Base-by-base conservation (phyloP, 1,139 yeast genomes). In the Meyerozyma elateridarum region DNA sequence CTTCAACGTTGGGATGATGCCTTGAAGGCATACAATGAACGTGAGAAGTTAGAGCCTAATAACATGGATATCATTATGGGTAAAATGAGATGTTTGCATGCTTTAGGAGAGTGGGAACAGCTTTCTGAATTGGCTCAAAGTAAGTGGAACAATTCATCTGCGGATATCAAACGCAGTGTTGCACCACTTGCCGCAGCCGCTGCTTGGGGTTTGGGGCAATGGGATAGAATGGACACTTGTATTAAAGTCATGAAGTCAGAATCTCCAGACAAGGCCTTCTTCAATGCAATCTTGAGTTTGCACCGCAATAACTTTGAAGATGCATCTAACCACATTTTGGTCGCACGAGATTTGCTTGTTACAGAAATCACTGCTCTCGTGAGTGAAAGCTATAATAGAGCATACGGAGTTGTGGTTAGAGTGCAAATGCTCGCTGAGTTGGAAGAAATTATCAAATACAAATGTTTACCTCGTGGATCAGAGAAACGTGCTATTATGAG, bases 131-230 rank as follows among this genome's bases (percentile, higher is more conserved):
- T 91, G 35, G 96, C 97, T 0, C 83, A 79, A 45, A 82, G 80
- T 29, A 85, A 85, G 51, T 93, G 98, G 98, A 68, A 65, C 18
- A 68, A 68, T 28, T 76, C 95, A 1, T 65, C 84, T 3, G 71
- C 78, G 30, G 96, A 85, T 17, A 78, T 78, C 31, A 75, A 80
- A 47, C 66, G 95, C 38, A 76, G 81, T n/a, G 89, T 93, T 44
- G 97, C 98, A 1, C 98, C 98, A 1, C 63, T 93, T 34, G 98
- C 98, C 0, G 98, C 97, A 0, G 97, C 97, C 2, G 97, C 98
- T 1, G 87, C 97, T 1, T 91, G 98, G 98, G 97, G 97, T n/a
- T 66, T 91, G 30, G 91, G 91, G 2, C 93, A 87, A 53, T 93
- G 98, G 98, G 96, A 88, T 48, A 71, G 87, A 48, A 89, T 93